Conservation (phyloP, 441 rosid species). For the Populus trichocarpa region DNA sequence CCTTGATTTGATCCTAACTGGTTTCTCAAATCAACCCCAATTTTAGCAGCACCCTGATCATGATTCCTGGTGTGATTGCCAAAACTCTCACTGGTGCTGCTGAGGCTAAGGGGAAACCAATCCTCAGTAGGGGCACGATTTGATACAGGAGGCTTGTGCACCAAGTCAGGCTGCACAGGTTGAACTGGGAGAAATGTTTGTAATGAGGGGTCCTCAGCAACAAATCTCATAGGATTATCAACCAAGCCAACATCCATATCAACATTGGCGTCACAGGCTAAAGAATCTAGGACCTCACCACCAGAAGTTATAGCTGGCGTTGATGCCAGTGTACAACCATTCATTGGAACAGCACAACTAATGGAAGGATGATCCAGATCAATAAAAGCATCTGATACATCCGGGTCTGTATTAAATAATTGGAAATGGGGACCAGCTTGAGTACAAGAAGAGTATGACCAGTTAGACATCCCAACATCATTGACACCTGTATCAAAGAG, state of each 20-base stretch:
- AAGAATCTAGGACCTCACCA: slow-evolving; percentile 35
- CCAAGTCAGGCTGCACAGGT: slow-evolving; percentile 44
- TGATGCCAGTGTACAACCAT: slow-evolving; percentile 14
- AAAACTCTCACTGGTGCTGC: slow-evolving; percentile 15
- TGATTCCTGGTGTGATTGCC: slow-evolving; percentile 43
- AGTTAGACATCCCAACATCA: slow-evolving; percentile 48
- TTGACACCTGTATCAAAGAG: slow-evolving; percentile 31
- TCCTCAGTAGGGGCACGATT: slow-evolving; percentile 59
- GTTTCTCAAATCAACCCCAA: slow-evolving; percentile 15
- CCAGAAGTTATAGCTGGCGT: slow-evolving; percentile 10
- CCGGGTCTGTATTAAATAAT: slow-evolving; percentile 37
- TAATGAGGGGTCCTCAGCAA: slow-evolving; percentile 71
- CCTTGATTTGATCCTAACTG: slow-evolving; percentile 1
- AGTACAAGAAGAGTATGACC: slow-evolving; percentile 41
- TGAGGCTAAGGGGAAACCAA: slow-evolving; percentile 80
- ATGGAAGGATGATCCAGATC: slow-evolving; percentile 18
- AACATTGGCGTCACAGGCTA: slow-evolving; percentile 38
- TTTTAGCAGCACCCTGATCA: slow-evolving; percentile 28
- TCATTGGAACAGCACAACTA: slow-evolving; percentile 20
- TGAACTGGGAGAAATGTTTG: slow-evolving; percentile 72
- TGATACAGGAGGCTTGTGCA: slow-evolving; percentile 52
- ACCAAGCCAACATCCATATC: slow-evolving; percentile 55
- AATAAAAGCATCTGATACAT: slow-evolving; percentile 32
- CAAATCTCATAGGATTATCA: slow-evolving; percentile 64
- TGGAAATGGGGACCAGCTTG: slow-evolving; percentile 60